Conservation (phyloP, 371 early-diverging fungal species). For the Zopfochytrium polystomum region DNA sequence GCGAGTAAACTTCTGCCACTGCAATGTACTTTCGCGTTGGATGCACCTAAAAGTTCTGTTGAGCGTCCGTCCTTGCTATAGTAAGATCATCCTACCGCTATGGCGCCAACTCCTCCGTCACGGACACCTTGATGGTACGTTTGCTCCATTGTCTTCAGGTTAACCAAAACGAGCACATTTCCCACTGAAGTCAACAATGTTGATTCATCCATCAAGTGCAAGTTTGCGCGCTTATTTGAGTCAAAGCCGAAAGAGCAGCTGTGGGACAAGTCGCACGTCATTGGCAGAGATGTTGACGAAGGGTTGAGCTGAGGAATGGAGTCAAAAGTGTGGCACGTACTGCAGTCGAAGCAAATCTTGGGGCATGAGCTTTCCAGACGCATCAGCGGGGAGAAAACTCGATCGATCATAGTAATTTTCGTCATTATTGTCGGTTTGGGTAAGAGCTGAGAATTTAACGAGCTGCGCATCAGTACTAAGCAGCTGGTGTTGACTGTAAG, state of each 20-base stretch:
- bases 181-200: slow-evolving; percentile 46
- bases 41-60: slow-evolving; percentile 37
- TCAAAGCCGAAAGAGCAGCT: slow-evolving; percentile 53
- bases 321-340: slow-evolving; percentile 1
- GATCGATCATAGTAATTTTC: not conserved
- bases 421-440: no score
- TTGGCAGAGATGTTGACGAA: not conserved
- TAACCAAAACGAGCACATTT: slow-evolving; percentile 48
- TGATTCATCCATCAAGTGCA: slow-evolving; percentile 47
- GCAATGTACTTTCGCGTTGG: slow-evolving; percentile 47
- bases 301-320: not conserved
- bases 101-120: slow-evolving; percentile 48
- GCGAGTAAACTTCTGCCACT: slow-evolving; percentile 40
- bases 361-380: slow-evolving; percentile 14
- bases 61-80: not conserved
- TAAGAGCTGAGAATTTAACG: no score
- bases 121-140: slow-evolving; percentile 42
- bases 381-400: slow-evolving; percentile 5
- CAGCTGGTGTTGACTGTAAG: no score
- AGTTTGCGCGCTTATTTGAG: slow-evolving; percentile 44
- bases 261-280: not conserved
- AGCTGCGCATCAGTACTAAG: no score
- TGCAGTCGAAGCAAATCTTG: slow-evolving; percentile 4
- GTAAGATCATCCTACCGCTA: slow-evolving; percentile 38
- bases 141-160: slow-evolving; percentile 43